phyloP scores from a whole-genome alignment of 257 asterid species.

The Solanum bukasovii region DNA sequence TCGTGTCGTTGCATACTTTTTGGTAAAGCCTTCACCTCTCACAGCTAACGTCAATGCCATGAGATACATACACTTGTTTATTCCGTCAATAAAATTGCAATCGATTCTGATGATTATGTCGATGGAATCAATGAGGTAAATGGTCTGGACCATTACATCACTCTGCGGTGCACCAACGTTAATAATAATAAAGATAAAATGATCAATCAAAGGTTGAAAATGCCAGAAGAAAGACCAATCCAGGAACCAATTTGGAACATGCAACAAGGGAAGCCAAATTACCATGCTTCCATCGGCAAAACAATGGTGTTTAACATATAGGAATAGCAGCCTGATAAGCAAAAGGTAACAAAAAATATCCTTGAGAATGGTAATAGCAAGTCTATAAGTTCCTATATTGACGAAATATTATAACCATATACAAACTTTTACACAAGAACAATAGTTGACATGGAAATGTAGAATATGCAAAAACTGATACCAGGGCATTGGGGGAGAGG shows the following conservation, averaged over 20 bases:
- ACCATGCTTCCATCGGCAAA: neutral
- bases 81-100: neutral
- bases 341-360: no score
- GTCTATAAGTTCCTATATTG: no score
- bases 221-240: neutral
- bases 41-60: neutral
- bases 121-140: neutral
- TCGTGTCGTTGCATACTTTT: neutral
- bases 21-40: neutral
- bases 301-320: no score
- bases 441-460: neutral
- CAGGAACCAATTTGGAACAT: neutral
- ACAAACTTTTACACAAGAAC: neutral
- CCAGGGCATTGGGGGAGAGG: neutral
- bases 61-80: neutral
- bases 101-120: neutral
- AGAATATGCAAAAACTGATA: neutral
- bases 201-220: neutral
- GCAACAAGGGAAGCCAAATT: neutral
- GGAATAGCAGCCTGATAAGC: no score
- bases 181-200: neutral
- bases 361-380: no score
- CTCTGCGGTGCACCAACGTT: neutral
- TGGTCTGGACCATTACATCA: neutral
- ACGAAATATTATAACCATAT: neutral